Percentiles rank a stretch among this genome's conserved stretches.
Conservation (phyloP, 371 early-diverging fungal species). For the Cokeromyces recurvatus region DNA sequence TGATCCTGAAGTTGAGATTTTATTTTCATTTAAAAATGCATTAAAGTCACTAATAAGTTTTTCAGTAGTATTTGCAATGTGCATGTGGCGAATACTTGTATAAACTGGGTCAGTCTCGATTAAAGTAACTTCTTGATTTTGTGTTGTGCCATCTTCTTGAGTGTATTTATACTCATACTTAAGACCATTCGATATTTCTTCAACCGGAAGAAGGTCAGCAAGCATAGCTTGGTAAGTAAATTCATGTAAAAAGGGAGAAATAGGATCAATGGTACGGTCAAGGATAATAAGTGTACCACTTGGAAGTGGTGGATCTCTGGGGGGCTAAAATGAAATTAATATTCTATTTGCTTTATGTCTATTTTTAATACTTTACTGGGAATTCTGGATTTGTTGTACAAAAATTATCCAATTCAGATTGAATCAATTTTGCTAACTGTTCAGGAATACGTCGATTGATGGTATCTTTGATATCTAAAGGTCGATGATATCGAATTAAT, state of each 20-base stretch:
- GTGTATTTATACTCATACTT: slow-evolving; percentile 63
- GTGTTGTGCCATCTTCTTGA: slow-evolving; percentile 47
- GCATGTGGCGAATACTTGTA: slow-evolving; percentile 83
- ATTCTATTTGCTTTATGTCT: neutral
- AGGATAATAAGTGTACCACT: slow-evolving; percentile 78
- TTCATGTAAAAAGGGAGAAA: slow-evolving; percentile 87
- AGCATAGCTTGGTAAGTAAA: slow-evolving; percentile 95
- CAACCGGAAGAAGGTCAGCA: slow-evolving; percentile 78
- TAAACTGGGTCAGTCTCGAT: slow-evolving; percentile 77
- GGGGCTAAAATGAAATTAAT: slow-evolving; percentile 33
- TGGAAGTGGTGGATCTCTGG: slow-evolving; percentile 55
- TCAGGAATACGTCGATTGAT: slow-evolving; percentile 53
- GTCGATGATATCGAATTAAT: slow-evolving; percentile 79
- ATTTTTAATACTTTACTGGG: slow-evolving; percentile 37
- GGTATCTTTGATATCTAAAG: slow-evolving; percentile 66
- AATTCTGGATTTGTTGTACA: slow-evolving; percentile 54
- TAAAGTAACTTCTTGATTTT: slow-evolving; percentile 54
- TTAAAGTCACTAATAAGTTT: slow-evolving; percentile 79
- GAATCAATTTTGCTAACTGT: slow-evolving; percentile 51
- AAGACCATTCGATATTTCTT: slow-evolving; percentile 52
- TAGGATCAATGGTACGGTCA: slow-evolving; percentile 87
- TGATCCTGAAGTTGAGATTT: slow-evolving; percentile 40
- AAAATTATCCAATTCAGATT: slow-evolving; percentile 58
- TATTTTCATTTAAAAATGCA: slow-evolving; percentile 63
- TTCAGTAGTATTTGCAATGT: slow-evolving; percentile 88